Evolutionary conservation across 441 rosid genomes (phyloP), one percentile per base, ranked within the genome.

Genomic region (Populus trichocarpa): DNA sequence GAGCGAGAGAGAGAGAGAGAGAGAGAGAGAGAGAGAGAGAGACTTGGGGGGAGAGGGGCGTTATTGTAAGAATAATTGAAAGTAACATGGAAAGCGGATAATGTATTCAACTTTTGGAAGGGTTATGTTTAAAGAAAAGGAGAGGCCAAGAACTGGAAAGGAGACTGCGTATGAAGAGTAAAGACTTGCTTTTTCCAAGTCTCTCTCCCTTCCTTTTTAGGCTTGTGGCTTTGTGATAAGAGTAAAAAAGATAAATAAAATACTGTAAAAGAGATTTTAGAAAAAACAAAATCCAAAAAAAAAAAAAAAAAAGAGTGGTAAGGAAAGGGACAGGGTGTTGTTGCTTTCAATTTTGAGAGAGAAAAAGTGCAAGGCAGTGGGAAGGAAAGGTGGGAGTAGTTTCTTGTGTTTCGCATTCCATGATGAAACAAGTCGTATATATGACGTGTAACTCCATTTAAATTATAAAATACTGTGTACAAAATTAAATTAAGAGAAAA

Each of bases 261-360:
- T 61, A 70, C 7, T 38, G 40, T 13, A n/a, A 46, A 32, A 3
- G n/a, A 26, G 69, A 66, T 23, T 66, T 66, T 28, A 25, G 36
- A 26, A 12, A 42, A 68, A 59, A 71, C 7, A 53, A 69, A 63
- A 36, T 10, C 0, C 33, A 70, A 57, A 12, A 57, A n/a, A 64
- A 73, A 59, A 0, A 33, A 0, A 61, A 36, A 70, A 73, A 78
- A 82, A 78, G 85, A 83, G 85, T 75, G 87, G 86, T 81, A 35
- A 75, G 69, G 82, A 86, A 76, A 83, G 84, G 64, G 83, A 86
- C 85, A 86, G 80, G 73, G 86, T 78, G 82, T 67, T 9, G 84
- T 81, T 78, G 82, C 82, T 81, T 83, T 88, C 84, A 71, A 69
- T 77, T 78, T 82, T 81, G n/a, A 30, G 76, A 71, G 72, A 61